These are phyloP conservation scores for Aspergillus taichungensis DNA, from an alignment of 495 filamentous ascomycete genomes.

Conservation along the genomic window DNA sequence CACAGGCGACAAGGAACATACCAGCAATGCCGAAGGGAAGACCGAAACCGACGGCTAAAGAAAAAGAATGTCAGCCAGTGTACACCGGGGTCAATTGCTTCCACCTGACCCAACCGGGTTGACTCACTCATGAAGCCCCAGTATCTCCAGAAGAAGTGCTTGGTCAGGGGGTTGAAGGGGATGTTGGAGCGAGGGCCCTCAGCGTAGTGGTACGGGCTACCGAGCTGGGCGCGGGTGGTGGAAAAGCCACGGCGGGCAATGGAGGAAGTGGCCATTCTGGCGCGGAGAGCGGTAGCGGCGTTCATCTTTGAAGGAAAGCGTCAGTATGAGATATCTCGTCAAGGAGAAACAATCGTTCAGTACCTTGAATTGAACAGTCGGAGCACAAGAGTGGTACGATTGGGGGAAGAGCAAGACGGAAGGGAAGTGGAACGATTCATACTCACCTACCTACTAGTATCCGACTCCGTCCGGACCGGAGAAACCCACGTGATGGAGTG, in stretches of 20 bases:
- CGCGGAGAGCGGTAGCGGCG: constrained; percentile 67
- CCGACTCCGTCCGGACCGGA: constrained; percentile 5
- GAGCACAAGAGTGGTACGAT: constrained; percentile 14
- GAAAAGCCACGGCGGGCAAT: constrained; percentile 90
- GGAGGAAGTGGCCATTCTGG: constrained; percentile 49
- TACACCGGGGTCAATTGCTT: constrained; percentile 1
- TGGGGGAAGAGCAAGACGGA: constrained; percentile 12
- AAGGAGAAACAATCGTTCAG: constrained; percentile 3
- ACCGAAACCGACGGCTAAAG: constrained; percentile 62
- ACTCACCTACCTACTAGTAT: no score
- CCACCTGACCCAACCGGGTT: constrained; percentile 7
- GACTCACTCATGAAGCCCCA: constrained; percentile 68
- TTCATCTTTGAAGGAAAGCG: constrained; percentile 61
- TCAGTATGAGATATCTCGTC: constrained; percentile 5
- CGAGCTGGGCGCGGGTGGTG: constrained; percentile 75
- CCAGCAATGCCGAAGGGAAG: constrained; percentile 74
- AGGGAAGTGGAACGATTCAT: constrained; percentile 12
- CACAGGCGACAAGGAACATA: constrained; percentile 38
- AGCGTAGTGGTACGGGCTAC: constrained; percentile 93
- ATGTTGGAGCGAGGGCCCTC: constrained; percentile 92
- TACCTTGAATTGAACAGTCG: constrained; percentile 25
- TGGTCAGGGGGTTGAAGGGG: constrained; percentile 90
- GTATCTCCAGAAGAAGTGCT: constrained; percentile 73
- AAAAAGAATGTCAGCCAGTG: constrained; percentile 22
- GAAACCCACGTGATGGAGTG: constrained; percentile 19